Conservation (phyloP, 805 yeast species). For the Lipomyces kockii region DNA sequence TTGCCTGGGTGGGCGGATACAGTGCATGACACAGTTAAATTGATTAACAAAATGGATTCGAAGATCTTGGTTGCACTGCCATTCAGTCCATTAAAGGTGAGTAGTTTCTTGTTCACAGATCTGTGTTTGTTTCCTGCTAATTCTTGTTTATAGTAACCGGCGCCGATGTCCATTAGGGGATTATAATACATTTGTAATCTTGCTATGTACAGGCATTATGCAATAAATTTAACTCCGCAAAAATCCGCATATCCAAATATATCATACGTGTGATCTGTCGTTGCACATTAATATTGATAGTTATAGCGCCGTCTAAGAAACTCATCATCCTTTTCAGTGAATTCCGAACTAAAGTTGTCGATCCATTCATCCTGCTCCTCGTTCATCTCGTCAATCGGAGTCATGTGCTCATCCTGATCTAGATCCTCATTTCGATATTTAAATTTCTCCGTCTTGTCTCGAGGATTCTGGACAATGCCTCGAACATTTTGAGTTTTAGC, state of each 20-base stretch:
- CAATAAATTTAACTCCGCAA: neutral
- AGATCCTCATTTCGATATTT: neutral
- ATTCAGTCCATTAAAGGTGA: conserved; percentile 47
- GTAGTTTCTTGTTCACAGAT: neutral
- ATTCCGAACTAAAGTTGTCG: neutral
- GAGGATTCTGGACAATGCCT: neutral
- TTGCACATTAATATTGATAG: neutral
- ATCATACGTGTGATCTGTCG: neutral
- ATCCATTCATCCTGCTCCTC: conserved; percentile 4
- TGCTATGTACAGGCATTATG: neutral
- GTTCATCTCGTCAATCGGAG: neutral
- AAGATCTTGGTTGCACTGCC: conserved; percentile 48
- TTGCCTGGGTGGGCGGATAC: conserved; percentile 54
- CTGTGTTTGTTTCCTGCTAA: neutral
- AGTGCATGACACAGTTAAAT: conserved; percentile 50
- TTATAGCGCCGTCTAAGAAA: neutral
- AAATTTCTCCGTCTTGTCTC: neutral
- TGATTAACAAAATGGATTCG: conserved; percentile 48
- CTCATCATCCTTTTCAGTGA: neutral
- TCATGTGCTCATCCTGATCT: neutral
- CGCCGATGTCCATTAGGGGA: neutral
- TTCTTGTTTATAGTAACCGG: neutral
- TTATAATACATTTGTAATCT: conserved; percentile 1
- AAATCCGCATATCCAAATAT: neutral
- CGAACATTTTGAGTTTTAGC: conserved; percentile 52